phyloP scores from a whole-genome alignment of 2,329 filamentous ascomycete species.

The Coniochaeta sp. region DNA sequence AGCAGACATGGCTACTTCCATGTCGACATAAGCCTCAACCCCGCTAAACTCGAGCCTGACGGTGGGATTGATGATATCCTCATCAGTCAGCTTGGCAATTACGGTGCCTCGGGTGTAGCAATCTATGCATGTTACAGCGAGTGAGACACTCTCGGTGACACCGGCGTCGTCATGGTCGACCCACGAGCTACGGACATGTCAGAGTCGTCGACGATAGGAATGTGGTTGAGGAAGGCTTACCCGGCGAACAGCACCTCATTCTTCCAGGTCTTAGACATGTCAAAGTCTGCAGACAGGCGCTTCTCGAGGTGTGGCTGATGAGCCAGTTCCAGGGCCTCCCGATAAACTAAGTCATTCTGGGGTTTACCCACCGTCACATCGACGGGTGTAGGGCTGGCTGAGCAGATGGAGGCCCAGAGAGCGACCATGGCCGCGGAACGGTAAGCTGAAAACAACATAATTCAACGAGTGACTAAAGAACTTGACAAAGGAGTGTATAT shows the following conservation, averaged over 20 bases:
- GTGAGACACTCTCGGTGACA: conserved; percentile 10
- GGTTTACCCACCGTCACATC: conserved; percentile 2
- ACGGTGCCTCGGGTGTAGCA: conserved; percentile 44
- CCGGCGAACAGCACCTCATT: conserved; percentile 11
- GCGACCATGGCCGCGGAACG: background rate
- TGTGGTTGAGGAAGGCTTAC: conserved; percentile 3
- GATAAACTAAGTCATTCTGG: conserved; percentile 8
- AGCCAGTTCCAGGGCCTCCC: conserved; percentile 9
- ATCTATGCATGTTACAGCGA: conserved; percentile 32
- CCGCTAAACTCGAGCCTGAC: conserved; percentile 38
- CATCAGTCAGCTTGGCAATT: conserved; percentile 32
- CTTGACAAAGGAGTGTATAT: background rate
- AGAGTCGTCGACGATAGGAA: background rate
- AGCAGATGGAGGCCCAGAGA: conserved; percentile 3
- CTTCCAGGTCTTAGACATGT: conserved; percentile 10
- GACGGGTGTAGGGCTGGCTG: conserved; percentile 3
- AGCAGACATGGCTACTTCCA: conserved; percentile 35
- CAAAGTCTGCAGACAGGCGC: conserved; percentile 8
- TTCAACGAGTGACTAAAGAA: conserved; percentile 2
- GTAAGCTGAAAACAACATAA: background rate
- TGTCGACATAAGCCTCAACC: conserved; percentile 43
- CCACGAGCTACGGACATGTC: conserved; percentile 7
- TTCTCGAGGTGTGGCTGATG: conserved; percentile 10
- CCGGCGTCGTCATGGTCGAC: conserved; percentile 2
- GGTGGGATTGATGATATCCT: conserved; percentile 29